Conservation (phyloP, 805 yeast genomes). For the Starmerella potacharoeniae region DNA sequence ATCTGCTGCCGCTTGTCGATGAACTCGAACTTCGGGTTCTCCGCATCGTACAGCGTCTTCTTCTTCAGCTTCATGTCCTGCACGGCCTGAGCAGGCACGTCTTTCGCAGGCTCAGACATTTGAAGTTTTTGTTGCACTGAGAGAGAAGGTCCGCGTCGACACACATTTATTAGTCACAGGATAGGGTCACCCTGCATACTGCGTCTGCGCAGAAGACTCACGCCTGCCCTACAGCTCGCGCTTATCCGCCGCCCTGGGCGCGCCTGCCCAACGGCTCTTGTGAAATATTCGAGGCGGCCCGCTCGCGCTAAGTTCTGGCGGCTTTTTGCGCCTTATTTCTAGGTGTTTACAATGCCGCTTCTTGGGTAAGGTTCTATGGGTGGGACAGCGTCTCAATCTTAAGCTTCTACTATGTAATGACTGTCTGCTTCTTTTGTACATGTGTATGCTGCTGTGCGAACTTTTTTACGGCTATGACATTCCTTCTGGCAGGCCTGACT, state of each 20-base stretch:
- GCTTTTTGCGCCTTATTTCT: too few species aligned
- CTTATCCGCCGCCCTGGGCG: too few species aligned
- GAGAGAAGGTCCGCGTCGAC: neutral
- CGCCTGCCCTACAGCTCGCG: too few species aligned
- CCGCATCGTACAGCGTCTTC: conserved; percentile 18
- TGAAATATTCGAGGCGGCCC: too few species aligned
- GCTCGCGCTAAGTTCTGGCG: too few species aligned
- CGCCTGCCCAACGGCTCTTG: too few species aligned
- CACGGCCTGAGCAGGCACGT: conserved; percentile 12
- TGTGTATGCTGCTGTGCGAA: too few species aligned
- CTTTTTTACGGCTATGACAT: neutral
- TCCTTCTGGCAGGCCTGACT: conserved; percentile 22
- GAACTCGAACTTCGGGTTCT: conserved; percentile 72
- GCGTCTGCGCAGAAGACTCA: too few species aligned
- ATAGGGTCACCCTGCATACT: neutral
- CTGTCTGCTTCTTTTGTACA: neutral
- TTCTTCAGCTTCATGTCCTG: conserved; percentile 12
- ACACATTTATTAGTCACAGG: neutral
- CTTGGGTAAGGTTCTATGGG: too few species aligned
- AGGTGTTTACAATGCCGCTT: too few species aligned
- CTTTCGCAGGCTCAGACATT: conserved; percentile 4
- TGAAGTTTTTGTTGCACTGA: neutral
- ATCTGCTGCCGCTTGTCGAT: conserved; percentile 65
- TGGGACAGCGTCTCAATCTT: neutral
- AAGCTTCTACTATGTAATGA: neutral